Percentiles rank a stretch among this genome's conserved stretches.
These are phyloP conservation scores for Kurtzmaniella cleridarum DNA, from an alignment of 805 yeast genomes.

Conservation along the genomic window DNA sequence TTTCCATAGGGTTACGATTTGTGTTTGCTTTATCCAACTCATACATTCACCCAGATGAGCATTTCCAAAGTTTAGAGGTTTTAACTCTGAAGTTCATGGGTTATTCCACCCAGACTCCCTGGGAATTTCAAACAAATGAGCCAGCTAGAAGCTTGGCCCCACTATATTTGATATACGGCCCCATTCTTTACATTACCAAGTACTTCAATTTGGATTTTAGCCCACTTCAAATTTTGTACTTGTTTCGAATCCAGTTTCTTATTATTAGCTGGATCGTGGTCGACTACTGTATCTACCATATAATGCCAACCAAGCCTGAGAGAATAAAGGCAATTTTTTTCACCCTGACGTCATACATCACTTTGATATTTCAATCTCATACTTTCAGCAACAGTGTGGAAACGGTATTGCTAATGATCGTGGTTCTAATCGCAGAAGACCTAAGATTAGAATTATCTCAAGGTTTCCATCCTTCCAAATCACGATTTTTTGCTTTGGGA, in stretches of 20 bases:
- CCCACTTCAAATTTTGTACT: constrained; percentile 49
- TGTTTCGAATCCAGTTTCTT: constrained; percentile 48
- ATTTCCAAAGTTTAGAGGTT: constrained; percentile 84
- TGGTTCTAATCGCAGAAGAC: constrained; percentile 46
- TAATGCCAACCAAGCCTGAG: constrained; percentile 47
- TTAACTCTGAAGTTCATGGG: constrained; percentile 45
- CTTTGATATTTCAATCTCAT: constrained; percentile 78
- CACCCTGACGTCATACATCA: constrained; percentile 57
- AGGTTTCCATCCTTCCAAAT: constrained; percentile 7
- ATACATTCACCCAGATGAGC: constrained; percentile 97
- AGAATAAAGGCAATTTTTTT: constrained; percentile 44
- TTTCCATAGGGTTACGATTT: constrained; percentile 44
- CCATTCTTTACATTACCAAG: constrained; percentile 38
- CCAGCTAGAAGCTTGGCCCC: constrained; percentile 75
- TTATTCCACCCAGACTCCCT: constrained; percentile 49
- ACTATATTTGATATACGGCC: constrained; percentile 64
- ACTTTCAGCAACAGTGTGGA: constrained; percentile 88
- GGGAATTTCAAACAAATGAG: constrained; percentile 65
- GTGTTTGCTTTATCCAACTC: constrained; percentile 64
- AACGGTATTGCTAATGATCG: constrained; percentile 48
- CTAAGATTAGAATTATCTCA: constrained; percentile 18
- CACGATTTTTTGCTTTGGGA: constrained; percentile 35
- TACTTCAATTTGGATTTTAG: constrained; percentile 30
- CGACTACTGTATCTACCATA: constrained; percentile 39
- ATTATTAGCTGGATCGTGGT: constrained; percentile 29